Conservation (phyloP, 768 basidiomycete species). For the Pisolithus sp. region DNA sequence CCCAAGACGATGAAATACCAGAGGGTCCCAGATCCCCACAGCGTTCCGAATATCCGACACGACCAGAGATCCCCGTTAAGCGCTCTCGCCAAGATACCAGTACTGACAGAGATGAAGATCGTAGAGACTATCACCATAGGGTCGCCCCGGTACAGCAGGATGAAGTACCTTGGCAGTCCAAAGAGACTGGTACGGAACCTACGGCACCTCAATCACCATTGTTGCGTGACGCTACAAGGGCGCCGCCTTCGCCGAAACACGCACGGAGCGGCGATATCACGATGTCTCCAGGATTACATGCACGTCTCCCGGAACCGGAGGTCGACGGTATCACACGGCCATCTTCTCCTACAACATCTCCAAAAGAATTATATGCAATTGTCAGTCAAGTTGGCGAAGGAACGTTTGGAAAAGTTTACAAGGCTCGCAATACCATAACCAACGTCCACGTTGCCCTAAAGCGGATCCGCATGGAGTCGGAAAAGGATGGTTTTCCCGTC, state of each 20-base stretch:
- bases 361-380: conserved; percentile 71
- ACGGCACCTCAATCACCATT: conserved; percentile 13
- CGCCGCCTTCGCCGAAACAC: conserved; percentile 18
- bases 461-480: conserved; percentile 95
- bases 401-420: conserved; percentile 98
- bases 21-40: conserved; percentile 19
- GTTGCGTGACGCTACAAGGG: conserved; percentile 16
- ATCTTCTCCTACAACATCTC: conserved; percentile 24
- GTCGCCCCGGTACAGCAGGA: conserved; percentile 7
- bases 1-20: conserved; percentile 67
- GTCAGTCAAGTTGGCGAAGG: conserved; percentile 96
- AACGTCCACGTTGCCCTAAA: conserved; percentile 83
- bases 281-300: conserved; percentile 13
- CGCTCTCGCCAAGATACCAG: conserved; percentile 19
- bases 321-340: conserved; percentile 21
- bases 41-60: conserved; percentile 11
- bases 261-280: conserved; percentile 15
- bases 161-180: not conserved
- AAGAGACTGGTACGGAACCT: conserved; percentile 7
- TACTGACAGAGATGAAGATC: conserved; percentile 16
- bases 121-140: conserved; percentile 4
- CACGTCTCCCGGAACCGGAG: conserved; percentile 18
- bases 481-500: conserved; percentile 96
- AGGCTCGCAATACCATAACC: conserved; percentile 80
- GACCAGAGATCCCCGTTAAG: conserved; percentile 23